These are phyloP conservation scores for Ceratocystis colombiana DNA, from an alignment of 2,329 filamentous ascomycete genomes.

Conservation along the genomic window DNA sequence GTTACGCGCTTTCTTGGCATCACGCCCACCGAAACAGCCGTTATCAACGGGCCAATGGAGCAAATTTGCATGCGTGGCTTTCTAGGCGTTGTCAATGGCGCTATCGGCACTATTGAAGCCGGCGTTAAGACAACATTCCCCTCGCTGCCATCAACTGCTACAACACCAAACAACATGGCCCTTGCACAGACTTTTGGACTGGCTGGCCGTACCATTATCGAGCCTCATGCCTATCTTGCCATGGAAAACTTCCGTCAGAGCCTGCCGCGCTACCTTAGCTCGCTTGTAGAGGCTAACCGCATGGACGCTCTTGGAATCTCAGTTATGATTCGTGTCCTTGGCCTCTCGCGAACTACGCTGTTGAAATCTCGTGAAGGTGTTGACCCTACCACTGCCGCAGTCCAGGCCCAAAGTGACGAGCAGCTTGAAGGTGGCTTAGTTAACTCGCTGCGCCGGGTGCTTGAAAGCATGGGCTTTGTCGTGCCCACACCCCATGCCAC, in stretches of 20 bases:
- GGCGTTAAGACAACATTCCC: conserved; percentile 30
- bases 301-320: conserved; percentile 42
- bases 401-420: conserved; percentile 31
- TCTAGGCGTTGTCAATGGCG: conserved; percentile 38
- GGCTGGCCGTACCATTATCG: conserved; percentile 31
- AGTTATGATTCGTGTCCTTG: conserved; percentile 43
- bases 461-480: conserved; percentile 34
- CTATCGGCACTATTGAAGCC: conserved; percentile 32
- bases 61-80: conserved; percentile 39
- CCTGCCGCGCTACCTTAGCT: conserved; percentile 36
- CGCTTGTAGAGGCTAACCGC: conserved; percentile 35
- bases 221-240: conserved; percentile 36
- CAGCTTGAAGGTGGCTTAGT: conserved; percentile 37
- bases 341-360: conserved; percentile 39
- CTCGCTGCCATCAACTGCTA: conserved; percentile 27
- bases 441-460: conserved; percentile 35
- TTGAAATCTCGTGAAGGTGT: conserved; percentile 32
- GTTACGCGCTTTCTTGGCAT: conserved; percentile 44
- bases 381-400: conserved; percentile 29
- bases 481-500: conserved; percentile 11
- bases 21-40: conserved; percentile 33
- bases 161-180: conserved; percentile 25
- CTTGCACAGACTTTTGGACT: conserved; percentile 24
- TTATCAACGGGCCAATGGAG: conserved; percentile 41
- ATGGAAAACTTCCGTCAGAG: conserved; percentile 41